Evolutionary conservation across 805 yeast genomes (phyloP).

Genomic region (Candida palmyrensis): DNA sequence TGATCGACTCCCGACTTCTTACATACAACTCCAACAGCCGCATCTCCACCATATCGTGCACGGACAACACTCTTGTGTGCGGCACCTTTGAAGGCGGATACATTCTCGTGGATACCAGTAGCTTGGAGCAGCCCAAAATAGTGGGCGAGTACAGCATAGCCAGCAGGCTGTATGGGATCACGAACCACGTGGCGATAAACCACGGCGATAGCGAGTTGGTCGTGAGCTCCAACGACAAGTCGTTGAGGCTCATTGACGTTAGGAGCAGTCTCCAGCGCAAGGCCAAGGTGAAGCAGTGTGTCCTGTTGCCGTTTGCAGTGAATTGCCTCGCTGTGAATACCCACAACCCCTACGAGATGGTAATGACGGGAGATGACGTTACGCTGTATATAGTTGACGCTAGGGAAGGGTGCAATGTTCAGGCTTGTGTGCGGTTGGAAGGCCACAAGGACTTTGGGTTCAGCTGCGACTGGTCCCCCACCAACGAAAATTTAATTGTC

Average conservation of each 20-base stretch:
- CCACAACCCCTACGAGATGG: conserved; percentile 27
- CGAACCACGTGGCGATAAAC: conserved; percentile 42
- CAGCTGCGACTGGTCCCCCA: conserved; percentile 53
- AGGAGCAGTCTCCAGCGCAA: conserved; percentile 4
- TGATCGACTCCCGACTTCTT: conserved; percentile 31
- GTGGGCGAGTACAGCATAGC: conserved; percentile 38
- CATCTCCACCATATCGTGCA: conserved; percentile 45
- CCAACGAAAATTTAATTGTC: conserved; percentile 37
- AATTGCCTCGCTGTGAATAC: conserved; percentile 46
- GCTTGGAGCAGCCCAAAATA: conserved; percentile 12
- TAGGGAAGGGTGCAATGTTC: conserved; percentile 15
- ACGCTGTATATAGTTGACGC: conserved; percentile 42
- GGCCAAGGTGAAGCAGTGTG: conserved; percentile 9
- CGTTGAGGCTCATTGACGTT: conserved; percentile 38
- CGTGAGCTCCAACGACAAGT: conserved; percentile 48
- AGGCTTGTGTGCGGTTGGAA: conserved; percentile 14
- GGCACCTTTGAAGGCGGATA: conserved; percentile 55
- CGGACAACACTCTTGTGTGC: conserved; percentile 37
- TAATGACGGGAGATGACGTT: conserved; percentile 49
- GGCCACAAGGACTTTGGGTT: conserved; percentile 57
- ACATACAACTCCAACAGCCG: conserved; percentile 29
- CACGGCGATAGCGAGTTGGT: conserved; percentile 26
- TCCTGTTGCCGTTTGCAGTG: conserved; percentile 40
- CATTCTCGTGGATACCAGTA: conserved; percentile 30
- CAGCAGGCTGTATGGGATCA: conserved; percentile 42